Evolutionary conservation across 2,329 filamentous ascomycete species (phyloP).

Genomic region (Aureobasidium pullulans): DNA sequence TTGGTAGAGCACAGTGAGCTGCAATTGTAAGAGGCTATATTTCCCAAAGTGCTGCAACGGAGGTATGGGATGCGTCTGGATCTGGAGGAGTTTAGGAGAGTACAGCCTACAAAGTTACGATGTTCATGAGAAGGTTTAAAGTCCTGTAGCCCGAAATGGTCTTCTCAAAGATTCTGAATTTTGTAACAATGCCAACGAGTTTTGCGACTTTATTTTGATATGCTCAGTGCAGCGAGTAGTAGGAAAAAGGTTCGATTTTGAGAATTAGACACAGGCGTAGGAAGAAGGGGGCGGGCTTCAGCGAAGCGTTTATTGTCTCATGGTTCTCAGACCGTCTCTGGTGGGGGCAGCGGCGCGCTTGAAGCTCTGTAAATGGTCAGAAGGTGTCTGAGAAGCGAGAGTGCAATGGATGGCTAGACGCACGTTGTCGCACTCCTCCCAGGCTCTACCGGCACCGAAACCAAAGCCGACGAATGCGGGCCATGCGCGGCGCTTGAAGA

Average conservation of each 20-base stretch:
- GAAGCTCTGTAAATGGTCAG: conserved; percentile 36
- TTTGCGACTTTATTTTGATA: neutral
- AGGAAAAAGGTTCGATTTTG: conserved; percentile 1
- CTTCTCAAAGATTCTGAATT: neutral
- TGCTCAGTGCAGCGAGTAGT: neutral
- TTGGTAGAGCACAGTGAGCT: conserved; percentile 1
- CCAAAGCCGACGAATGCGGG: conserved; percentile 91
- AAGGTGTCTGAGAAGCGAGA: neutral
- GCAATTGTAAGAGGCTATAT: neutral
- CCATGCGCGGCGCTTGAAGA: conserved; percentile 98
- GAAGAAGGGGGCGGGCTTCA: neutral
- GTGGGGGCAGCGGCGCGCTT: conserved; percentile 42
- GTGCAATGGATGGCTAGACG: conserved; percentile 19
- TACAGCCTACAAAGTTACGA: neutral
- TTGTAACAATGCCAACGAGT: neutral
- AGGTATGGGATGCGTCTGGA: no score
- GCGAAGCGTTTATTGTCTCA: conserved; percentile 31
- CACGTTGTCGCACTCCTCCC: conserved; percentile 91
- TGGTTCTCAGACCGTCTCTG: conserved; percentile 41
- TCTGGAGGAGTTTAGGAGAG: neutral
- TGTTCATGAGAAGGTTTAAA: neutral
- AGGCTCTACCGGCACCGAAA: conserved; percentile 92
- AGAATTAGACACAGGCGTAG: conserved; percentile 11
- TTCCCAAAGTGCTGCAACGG: neutral
- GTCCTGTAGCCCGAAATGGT: neutral